phyloP scores from a whole-genome alignment of 164 flowering plant genomes.

The Nelumbo lutea region DNA sequence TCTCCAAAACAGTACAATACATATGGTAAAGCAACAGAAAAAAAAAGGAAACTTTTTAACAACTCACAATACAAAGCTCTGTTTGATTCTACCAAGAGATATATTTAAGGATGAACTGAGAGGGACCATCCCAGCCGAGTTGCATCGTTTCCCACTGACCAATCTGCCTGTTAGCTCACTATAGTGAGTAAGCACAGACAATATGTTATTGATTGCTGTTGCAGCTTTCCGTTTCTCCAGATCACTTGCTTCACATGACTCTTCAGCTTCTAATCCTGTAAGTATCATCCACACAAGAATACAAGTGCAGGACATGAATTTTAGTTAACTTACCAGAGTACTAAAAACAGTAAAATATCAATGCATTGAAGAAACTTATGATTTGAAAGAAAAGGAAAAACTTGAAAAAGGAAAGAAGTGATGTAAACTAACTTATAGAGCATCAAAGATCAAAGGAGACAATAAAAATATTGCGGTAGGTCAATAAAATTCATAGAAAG shows the following conservation, averaged over 20 bases:
- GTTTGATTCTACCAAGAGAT: conserved; percentile 99
- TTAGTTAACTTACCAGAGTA: background rate
- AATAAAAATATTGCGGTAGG: too few species aligned
- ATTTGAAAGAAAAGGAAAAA: background rate
- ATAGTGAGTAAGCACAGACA: conserved; percentile 63
- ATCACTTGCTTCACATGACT: conserved; percentile 70
- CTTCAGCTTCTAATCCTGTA: conserved; percentile 53
- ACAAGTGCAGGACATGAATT: conserved; percentile 1
- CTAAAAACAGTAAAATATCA: background rate
- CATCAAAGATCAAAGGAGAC: background rate
- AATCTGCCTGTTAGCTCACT: conserved; percentile 66
- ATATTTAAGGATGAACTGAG: conserved; percentile 59
- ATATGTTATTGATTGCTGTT: conserved; percentile 44
- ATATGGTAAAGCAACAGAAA: conserved; percentile 15
- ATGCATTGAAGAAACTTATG: background rate
- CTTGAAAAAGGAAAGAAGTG: background rate
- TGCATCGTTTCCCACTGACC: conserved; percentile 57
- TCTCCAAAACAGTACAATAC: background rate
- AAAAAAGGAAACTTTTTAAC: conserved; percentile 23
- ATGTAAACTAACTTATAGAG: background rate
- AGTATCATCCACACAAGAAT: conserved; percentile 1
- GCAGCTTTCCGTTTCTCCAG: conserved; percentile 63
- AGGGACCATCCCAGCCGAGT: conserved; percentile 30
- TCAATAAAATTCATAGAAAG: too few species aligned
- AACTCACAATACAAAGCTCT: conserved; percentile 99